Evolutionary conservation across 2,329 filamentous ascomycete species (phyloP), one percentile per base, ranked within the genome.

Genomic region (Cytospora paraplurivora): DNA sequence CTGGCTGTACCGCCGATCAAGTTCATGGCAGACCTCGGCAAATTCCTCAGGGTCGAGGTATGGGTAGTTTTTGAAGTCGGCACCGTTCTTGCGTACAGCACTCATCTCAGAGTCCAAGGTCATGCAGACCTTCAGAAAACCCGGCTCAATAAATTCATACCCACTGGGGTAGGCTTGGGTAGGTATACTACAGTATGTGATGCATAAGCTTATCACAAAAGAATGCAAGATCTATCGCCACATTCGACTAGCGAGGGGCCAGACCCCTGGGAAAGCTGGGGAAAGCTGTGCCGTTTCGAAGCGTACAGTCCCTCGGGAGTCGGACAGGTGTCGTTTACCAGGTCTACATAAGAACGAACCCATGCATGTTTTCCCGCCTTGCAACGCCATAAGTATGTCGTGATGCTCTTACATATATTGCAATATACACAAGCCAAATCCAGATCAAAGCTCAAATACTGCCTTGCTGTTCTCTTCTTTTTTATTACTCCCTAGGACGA

Each of bases 11-110:
- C 74, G 79, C 44, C 81, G 78, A 67, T 88, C 86, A 27, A 89
- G 78, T 61, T 83, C 78, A 69, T 88, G 84, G 73, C 89, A 91
- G 61, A 82, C 84, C 70, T 86, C 81, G 59, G 83, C 76, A 67
- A 92, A 92, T 71, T 91, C 88, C 49, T 85, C 81, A 12, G 76
- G 70, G 12, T 76, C 82, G 34, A 92, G 80, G 64, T 82, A 84
- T 7, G 89, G 89, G 71, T 88, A 92, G 57, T 80, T 76, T 63
- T 74, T 69, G 70, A 85, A 82, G 13, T 77, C 77, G 15, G 74
- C 72, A 19, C 73, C 69, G 55, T 61, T 27, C 13, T 56, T 60
- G 32, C 44, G 55, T 27, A 41, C 19, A 12, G 35, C 32, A 17
- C 35, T 38, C 65, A 65, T 66, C 8, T 51, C 38, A 33, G 33